Conservation (phyloP, 768 basidiomycete genomes). For the Xanthoconium stramineum region DNA sequence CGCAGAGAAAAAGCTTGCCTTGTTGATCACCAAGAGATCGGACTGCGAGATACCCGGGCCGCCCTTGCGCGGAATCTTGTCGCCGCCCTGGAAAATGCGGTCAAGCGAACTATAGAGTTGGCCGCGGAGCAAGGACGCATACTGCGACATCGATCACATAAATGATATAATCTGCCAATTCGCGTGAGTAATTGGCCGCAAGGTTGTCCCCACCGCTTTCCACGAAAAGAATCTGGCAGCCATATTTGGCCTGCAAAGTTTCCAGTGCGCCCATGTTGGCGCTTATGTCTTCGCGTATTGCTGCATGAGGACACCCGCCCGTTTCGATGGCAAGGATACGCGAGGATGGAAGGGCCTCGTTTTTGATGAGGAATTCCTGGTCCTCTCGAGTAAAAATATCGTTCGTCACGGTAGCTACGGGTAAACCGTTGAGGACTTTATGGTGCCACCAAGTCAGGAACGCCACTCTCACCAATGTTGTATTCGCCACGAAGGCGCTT, state of each 20-base stretch:
- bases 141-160: conserved; percentile 89
- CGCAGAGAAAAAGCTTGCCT: conserved; percentile 44
- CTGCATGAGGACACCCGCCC: conserved; percentile 96
- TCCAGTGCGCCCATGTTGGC: conserved; percentile 97
- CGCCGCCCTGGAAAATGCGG: conserved; percentile 67
- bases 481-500: conserved; percentile 73
- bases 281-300: conserved; percentile 96
- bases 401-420: conserved; percentile 90
- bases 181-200: conserved; percentile 94
- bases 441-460: not conserved
- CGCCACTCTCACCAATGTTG: conserved; percentile 73
- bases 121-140: conserved; percentile 20
- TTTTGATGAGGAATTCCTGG: conserved; percentile 94
- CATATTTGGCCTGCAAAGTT: conserved; percentile 87
- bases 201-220: conserved; percentile 97
- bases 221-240: conserved; percentile 87
- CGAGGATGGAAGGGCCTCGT: conserved; percentile 77
- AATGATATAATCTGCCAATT: conserved; percentile 96
- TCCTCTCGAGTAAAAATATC: conserved; percentile 99
- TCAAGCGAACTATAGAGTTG: not conserved
- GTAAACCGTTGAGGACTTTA: conserved; percentile 11
- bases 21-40: conserved; percentile 93
- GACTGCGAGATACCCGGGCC: conserved; percentile 97
- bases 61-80: conserved; percentile 98
- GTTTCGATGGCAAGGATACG: conserved; percentile 98